Evolutionary conservation across 371 early-diverging fungal genomes (phyloP).

Genomic region (Quaeritorhiza haematococci): DNA sequence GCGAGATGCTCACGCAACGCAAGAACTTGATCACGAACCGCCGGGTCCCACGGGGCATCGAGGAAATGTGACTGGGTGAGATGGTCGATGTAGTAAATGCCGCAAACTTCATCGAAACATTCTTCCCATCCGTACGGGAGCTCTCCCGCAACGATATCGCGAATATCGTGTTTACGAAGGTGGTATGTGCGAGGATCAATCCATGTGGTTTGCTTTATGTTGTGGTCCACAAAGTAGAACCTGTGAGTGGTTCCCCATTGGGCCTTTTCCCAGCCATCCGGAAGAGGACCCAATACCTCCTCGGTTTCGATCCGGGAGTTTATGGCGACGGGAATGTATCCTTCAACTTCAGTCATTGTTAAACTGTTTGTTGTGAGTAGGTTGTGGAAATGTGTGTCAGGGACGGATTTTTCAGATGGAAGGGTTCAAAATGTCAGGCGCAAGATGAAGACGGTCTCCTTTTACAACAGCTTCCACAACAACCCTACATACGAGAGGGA

Average conservation of each 20-base stretch:
- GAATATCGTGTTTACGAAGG: slow-evolving; percentile 26
- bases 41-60: slow-evolving; percentile 23
- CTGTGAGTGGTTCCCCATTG: slow-evolving; percentile 7
- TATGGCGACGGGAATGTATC: slow-evolving; percentile 18
- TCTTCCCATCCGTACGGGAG: slow-evolving; percentile 21
- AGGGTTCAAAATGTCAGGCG: no score
- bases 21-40: slow-evolving; percentile 10
- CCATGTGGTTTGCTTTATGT: slow-evolving; percentile 92
- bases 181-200: slow-evolving; percentile 29
- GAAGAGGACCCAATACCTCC: slow-evolving; percentile 24
- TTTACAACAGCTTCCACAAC: no score
- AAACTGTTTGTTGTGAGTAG: no score
- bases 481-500: no score
- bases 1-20: slow-evolving; percentile 2
- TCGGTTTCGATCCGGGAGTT: slow-evolving; percentile 30
- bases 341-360: no score
- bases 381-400: no score
- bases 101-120: slow-evolving; percentile 2
- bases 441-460: no score
- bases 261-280: slow-evolving; percentile 23
- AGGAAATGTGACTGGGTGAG: slow-evolving; percentile 17
- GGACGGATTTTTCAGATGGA: no score
- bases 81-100: slow-evolving; percentile 26
- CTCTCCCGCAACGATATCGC: slow-evolving; percentile 28
- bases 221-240: slow-evolving; percentile 87